Conservation (phyloP, 148 eudicot genomes). For the Spergularia marina region DNA sequence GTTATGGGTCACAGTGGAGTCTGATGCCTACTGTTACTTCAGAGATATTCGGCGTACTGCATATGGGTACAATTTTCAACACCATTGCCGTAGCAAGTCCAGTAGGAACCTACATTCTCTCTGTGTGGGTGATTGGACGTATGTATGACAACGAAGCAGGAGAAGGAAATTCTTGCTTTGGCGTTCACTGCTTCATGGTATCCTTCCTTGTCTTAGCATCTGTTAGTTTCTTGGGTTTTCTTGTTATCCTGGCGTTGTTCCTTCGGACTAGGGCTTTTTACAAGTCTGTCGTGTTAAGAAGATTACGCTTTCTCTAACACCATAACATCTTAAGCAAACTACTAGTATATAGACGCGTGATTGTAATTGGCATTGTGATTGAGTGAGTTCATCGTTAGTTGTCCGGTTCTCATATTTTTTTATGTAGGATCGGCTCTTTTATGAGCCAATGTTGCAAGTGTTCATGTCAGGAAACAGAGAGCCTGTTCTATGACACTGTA, state of each 20-base stretch:
- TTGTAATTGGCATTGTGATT: neutral
- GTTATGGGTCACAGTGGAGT: constrained; percentile 91
- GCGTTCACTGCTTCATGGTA: constrained; percentile 70
- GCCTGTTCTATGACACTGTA: too few relatives aligned
- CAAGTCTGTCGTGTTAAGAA: constrained; percentile 40
- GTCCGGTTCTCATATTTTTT: neutral
- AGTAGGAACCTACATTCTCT: constrained; percentile 67
- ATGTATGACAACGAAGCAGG: constrained; percentile 69
- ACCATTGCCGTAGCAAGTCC: constrained; percentile 83
- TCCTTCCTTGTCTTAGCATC: constrained; percentile 63
- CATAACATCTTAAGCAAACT: neutral
- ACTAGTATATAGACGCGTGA: too few relatives aligned
- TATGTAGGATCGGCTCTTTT: neutral
- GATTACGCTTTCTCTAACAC: constrained; percentile 25
- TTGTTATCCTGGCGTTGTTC: constrained; percentile 50
- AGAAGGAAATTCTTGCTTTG: constrained; percentile 49
- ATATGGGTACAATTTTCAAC: constrained; percentile 91
- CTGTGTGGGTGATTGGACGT: constrained; percentile 74
- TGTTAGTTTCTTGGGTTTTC: constrained; percentile 54
- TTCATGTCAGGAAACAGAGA: neutral
- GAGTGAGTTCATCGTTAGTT: neutral
- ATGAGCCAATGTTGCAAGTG: neutral
- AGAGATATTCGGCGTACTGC: constrained; percentile 71
- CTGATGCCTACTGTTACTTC: constrained; percentile 84
- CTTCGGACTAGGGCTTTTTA: constrained; percentile 69